These are phyloP conservation scores for Penicillium steckii DNA, from an alignment of 495 filamentous ascomycete species.

Conservation along the genomic window DNA sequence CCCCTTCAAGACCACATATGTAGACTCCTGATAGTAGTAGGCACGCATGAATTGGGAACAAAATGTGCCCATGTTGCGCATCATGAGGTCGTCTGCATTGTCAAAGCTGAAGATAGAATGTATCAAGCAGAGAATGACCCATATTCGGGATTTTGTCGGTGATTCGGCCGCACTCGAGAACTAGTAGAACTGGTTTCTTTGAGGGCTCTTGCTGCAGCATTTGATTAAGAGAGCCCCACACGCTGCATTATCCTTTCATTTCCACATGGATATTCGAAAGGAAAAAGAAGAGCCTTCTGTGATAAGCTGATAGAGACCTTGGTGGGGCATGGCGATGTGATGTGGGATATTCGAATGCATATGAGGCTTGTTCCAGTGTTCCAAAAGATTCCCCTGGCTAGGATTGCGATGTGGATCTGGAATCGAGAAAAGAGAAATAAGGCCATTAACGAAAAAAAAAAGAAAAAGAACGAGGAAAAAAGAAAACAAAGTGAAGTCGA, in stretches of 20 bases:
- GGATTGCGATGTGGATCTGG: slow-evolving; percentile 4
- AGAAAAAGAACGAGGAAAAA: too few relatives aligned
- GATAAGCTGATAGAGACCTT: slow-evolving; percentile 1
- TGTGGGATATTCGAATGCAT: slow-evolving; percentile 4
- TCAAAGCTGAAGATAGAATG: neutral
- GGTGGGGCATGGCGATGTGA: slow-evolving; percentile 10
- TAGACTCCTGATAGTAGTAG: too few relatives aligned
- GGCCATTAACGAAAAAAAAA: too few relatives aligned
- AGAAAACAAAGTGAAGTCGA: neutral
- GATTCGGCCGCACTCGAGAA: neutral
- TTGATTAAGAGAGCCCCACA: neutral
- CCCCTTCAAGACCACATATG: too few relatives aligned
- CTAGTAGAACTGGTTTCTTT: neutral
- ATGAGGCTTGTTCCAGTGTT: slow-evolving; percentile 1
- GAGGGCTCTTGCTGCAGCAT: neutral
- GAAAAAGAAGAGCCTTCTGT: neutral
- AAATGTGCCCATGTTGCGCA: neutral
- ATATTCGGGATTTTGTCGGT: neutral
- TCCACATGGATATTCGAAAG: neutral
- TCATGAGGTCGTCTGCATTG: slow-evolving; percentile 18
- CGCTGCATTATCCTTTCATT: neutral
- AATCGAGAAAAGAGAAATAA: neutral
- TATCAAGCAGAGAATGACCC: neutral
- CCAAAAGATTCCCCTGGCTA: slow-evolving; percentile 8
- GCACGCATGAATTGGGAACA: neutral